Evolutionary conservation across 305 asterid genomes (phyloP).

Genomic region (Fraxinus velutina): DNA sequence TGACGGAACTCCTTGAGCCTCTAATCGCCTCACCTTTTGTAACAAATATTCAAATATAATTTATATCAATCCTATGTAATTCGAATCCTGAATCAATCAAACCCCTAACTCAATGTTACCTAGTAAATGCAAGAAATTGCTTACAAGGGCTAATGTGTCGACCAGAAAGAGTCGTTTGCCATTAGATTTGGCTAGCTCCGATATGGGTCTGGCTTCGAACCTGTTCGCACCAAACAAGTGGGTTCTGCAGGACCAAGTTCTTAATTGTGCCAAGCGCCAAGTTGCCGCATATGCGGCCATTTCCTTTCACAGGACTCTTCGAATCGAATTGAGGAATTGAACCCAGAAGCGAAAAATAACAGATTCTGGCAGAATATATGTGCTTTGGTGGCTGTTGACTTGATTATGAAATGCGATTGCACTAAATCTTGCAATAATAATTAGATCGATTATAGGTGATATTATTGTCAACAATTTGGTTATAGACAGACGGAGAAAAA

Average conservation of each 20-base stretch:
- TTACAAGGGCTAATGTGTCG: constrained; percentile 57
- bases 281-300: constrained; percentile 60
- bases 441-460: background rate
- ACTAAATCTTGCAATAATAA: constrained; percentile 1
- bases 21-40: constrained; percentile 70
- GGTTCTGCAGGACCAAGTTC: constrained; percentile 27
- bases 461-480: background rate
- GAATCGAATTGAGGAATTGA: background rate
- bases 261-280: constrained; percentile 39
- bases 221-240: constrained; percentile 24
- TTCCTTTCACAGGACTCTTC: background rate
- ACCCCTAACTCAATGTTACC: background rate
- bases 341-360: background rate
- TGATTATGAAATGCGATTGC: background rate
- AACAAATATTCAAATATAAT: background rate
- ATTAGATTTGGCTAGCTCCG: constrained; percentile 47
- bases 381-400: background rate
- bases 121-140: background rate
- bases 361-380: background rate
- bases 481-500: constrained; percentile 1
- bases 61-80: background rate
- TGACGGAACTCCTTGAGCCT: constrained; percentile 73
- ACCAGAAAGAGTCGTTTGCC: constrained; percentile 52
- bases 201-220: constrained; percentile 33
- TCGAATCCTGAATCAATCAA: background rate